Evolutionary conservation across 2,329 filamentous ascomycete genomes (phyloP), one percentile per base, ranked within the genome.

Genomic region (Paraphoma sp.): DNA sequence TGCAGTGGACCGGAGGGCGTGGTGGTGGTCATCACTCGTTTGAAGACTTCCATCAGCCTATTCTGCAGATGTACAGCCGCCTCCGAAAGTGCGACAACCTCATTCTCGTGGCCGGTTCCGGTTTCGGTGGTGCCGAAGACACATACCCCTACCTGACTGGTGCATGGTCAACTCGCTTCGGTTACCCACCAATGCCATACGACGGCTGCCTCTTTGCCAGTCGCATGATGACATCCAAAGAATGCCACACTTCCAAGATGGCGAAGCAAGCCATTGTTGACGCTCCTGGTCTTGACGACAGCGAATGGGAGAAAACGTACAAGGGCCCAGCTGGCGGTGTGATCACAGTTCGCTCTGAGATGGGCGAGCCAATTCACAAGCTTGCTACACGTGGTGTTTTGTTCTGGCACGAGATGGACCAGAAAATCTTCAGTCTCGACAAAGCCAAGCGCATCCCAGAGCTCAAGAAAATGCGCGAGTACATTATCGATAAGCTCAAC

Each of bases 361-460:
- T 99, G 96, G 96, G 95, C 45, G 95, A 99, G 83, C 96, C 95
- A 6, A 99, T 99, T 60, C 95, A 99, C 83, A 99, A 99, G 83
- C 87, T 99, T 57, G 96, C 95, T 14, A 99, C 95, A 47, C 90
- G 96, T 56, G 95, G 95, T 85, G 93, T 99, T 46, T 83, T 87
- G 52, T 97, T 99, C 83, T 99, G 95, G 95, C 89, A 93, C 48
- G 96, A 99, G 81, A 97, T 99, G 93, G 95, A 99, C 73, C 87
- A 96, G 78, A 97, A 96, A 81, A 98, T 99, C 71, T 99, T 99
- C 83, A 90, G 88, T 73, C 82, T 99, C 47, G 93, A 97, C 79
- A 97, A 96, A 82, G 92, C 94, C 29, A 81, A 81, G 63, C 76
- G 78, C 23, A 54, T 78, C 14, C 70, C 70, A 2, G 77, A 77